A percentile compares a stretch with the other conserved stretches of the same genome.
These are phyloP conservation scores for Wickerhamomyces bisporus DNA, from an alignment of 805 yeast species.

Conservation along the genomic window DNA sequence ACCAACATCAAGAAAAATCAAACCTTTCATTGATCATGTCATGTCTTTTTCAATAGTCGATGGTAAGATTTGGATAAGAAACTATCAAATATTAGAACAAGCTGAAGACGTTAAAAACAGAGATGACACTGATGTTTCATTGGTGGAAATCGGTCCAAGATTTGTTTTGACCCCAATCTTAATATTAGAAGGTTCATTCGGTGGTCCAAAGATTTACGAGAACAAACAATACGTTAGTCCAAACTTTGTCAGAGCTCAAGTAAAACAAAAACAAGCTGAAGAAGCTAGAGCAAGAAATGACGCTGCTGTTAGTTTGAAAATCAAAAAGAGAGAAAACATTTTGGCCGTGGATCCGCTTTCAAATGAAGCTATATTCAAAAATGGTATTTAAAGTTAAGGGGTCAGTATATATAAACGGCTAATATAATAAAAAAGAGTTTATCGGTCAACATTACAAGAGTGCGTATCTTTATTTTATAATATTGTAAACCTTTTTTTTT, in stretches of 20 bases:
- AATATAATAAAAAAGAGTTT: background rate
- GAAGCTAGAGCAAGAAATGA: constrained; percentile 76
- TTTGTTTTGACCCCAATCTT: constrained; percentile 89
- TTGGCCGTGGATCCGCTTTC: constrained; percentile 78
- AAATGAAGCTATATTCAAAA: constrained; percentile 68
- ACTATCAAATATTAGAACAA: constrained; percentile 76
- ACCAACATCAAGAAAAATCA: constrained; percentile 83
- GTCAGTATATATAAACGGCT: too few species aligned
- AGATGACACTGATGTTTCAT: constrained; percentile 59
- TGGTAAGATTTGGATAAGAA: constrained; percentile 91
- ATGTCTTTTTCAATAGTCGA: constrained; percentile 91
- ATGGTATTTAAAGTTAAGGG: constrained; percentile 5
- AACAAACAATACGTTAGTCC: constrained; percentile 97
- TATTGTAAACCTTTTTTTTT: too few species aligned
- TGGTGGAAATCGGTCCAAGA: constrained; percentile 96
- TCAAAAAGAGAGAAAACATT: constrained; percentile 69
- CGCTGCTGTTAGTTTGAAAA: constrained; percentile 69
- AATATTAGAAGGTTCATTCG: constrained; percentile 91
- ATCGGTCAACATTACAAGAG: too few species aligned
- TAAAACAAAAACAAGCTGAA: constrained; percentile 71
- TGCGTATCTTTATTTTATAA: too few species aligned
- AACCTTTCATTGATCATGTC: constrained; percentile 94
- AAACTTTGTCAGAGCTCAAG: constrained; percentile 87
- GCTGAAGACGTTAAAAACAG: constrained; percentile 49
- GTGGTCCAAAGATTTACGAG: constrained; percentile 96